These are phyloP conservation scores for Hericium erinaceus DNA, from an alignment of 768 basidiomycete species.

Conservation along the genomic window DNA sequence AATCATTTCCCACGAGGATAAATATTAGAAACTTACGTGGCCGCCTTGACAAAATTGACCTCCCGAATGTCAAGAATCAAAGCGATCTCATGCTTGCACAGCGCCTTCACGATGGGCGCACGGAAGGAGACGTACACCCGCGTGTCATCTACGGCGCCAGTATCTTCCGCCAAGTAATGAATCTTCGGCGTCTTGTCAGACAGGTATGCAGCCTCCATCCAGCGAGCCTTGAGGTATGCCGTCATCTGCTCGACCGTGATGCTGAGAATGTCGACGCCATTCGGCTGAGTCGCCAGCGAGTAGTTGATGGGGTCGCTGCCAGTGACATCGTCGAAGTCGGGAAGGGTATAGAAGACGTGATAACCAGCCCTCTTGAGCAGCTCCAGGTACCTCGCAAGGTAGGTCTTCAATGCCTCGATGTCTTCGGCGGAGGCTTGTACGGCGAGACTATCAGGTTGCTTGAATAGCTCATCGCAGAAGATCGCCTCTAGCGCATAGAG, in stretches of 20 bases:
- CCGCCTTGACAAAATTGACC: slow-evolving; percentile 3
- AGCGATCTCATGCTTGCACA: slow-evolving; percentile 21
- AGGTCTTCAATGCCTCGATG: slow-evolving; percentile 2
- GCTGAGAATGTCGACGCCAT: neutral
- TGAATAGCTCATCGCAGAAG: neutral
- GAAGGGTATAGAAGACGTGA: slow-evolving; percentile 14
- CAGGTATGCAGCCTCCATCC: slow-evolving; percentile 5
- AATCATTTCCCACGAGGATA: too few species aligned
- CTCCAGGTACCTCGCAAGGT: slow-evolving; percentile 10
- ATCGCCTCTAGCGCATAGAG: neutral
- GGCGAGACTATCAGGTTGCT: neutral
- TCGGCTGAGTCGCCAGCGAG: slow-evolving; percentile 2
- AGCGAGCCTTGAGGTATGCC: neutral
- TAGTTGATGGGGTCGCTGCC: slow-evolving; percentile 9
- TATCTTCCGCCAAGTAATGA: slow-evolving; percentile 15
- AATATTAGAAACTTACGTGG: neutral
- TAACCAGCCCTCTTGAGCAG: slow-evolving; percentile 10
- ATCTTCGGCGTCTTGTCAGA: slow-evolving; percentile 3
- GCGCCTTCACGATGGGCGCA: slow-evolving; percentile 17
- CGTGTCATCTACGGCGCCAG: slow-evolving; percentile 4
- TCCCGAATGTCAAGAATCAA: slow-evolving; percentile 19
- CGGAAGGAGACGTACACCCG: slow-evolving; percentile 15
- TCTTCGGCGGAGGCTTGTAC: neutral
- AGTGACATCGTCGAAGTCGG: slow-evolving; percentile 15
- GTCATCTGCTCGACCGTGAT: neutral